Evolutionary conservation across 2,329 filamentous ascomycete species (phyloP).

Genomic region (Fusarium abutilonis): DNA sequence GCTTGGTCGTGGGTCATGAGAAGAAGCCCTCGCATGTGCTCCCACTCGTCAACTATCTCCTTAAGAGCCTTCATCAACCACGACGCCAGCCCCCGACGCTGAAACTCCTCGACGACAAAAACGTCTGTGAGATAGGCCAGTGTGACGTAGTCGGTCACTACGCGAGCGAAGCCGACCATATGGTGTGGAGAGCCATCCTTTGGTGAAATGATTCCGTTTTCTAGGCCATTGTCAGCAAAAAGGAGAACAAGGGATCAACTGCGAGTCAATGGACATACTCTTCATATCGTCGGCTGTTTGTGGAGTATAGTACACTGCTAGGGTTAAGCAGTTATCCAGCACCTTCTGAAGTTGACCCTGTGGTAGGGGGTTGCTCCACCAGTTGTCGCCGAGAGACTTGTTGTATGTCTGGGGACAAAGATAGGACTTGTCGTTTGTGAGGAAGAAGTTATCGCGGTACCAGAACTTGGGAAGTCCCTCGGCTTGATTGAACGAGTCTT

Average conservation of each 20-base stretch:
- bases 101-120: constrained; percentile 68
- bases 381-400: constrained; percentile 65
- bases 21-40: constrained; percentile 67
- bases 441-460: constrained; percentile 64
- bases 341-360: constrained; percentile 60
- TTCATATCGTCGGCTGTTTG: constrained; percentile 53
- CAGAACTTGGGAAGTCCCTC: constrained; percentile 55
- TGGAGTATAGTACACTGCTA: constrained; percentile 64
- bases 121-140: constrained; percentile 76
- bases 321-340: constrained; percentile 67
- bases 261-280: constrained; percentile 43
- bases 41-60: constrained; percentile 65
- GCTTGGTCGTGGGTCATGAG: constrained; percentile 60
- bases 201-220: constrained; percentile 47
- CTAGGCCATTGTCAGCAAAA: constrained; percentile 38
- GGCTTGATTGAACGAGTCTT: constrained; percentile 41
- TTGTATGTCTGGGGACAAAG: constrained; percentile 66
- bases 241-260: neutral
- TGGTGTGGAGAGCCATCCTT: constrained; percentile 47
- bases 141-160: constrained; percentile 76
- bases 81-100: constrained; percentile 69
- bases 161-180: constrained; percentile 58
- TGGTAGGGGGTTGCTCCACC: constrained; percentile 67
- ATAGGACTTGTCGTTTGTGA: constrained; percentile 68
- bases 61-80: constrained; percentile 72